Evolutionary conservation across 2,329 filamentous ascomycete species (phyloP).

Genomic region (Aspergillus quadrilineatus): DNA sequence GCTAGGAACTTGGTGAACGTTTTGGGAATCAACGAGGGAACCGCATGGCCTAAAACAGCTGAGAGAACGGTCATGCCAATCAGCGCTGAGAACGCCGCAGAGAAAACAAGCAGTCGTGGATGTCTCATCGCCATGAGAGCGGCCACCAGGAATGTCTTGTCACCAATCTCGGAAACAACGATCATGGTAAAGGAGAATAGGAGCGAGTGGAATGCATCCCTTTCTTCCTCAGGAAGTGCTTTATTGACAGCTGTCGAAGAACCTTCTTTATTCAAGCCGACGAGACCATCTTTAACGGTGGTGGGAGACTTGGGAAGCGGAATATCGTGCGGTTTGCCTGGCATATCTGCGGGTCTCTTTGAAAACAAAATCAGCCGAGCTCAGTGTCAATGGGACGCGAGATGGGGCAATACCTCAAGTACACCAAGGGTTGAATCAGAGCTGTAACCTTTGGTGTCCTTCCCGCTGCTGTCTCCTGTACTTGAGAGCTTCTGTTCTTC

Average conservation of each 20-base stretch:
- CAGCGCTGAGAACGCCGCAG: conserved; percentile 86
- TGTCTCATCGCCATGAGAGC: conserved; percentile 99
- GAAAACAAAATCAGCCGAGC: conserved; percentile 2
- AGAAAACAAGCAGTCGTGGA: conserved; percentile 87
- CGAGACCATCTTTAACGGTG: conserved; percentile 41
- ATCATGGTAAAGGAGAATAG: conserved; percentile 96
- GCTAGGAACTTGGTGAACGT: conserved; percentile 87
- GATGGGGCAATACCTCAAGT: conserved; percentile 51
- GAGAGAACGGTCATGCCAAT: conserved; percentile 94
- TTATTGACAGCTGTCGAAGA: conserved; percentile 35
- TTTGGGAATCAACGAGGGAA: conserved; percentile 86
- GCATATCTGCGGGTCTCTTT: conserved; percentile 79
- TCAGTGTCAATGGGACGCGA: not conserved
- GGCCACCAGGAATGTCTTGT: conserved; percentile 97
- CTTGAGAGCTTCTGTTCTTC: conserved; percentile 67
- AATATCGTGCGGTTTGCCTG: conserved; percentile 72
- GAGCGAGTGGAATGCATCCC: conserved; percentile 81
- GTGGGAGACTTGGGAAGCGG: conserved; percentile 62
- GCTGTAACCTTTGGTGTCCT: conserved; percentile 42
- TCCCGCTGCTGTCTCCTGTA: conserved; percentile 35
- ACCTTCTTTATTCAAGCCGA: conserved; percentile 31
- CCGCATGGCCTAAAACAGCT: conserved; percentile 85
- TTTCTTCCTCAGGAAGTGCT: conserved; percentile 31
- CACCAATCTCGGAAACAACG: conserved; percentile 90
- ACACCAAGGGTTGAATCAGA: conserved; percentile 47